Conservation (phyloP, 2,329 filamentous ascomycete species). For the Diaporthe sp. region DNA sequence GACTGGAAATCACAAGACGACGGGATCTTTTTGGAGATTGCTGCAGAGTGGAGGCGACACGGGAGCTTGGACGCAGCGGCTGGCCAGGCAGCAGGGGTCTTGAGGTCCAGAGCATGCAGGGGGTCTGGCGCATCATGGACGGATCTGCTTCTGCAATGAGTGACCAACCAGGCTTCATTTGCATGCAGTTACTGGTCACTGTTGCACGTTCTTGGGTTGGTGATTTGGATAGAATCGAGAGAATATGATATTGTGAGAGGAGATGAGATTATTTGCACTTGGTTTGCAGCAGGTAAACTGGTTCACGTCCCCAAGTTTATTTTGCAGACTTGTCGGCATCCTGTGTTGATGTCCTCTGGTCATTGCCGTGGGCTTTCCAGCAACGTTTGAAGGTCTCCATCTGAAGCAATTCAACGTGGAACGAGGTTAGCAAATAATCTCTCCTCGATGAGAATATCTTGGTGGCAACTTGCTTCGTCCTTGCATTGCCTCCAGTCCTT, state of each 20-base stretch:
- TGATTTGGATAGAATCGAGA: no score
- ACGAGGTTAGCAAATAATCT: conserved; percentile 24
- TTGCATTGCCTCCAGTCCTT: conserved; percentile 95
- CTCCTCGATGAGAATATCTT: neutral
- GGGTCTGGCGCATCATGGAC: conserved; percentile 1
- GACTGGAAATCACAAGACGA: neutral
- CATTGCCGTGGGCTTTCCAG: conserved; percentile 92
- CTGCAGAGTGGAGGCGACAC: conserved; percentile 20
- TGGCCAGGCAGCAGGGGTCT: conserved; percentile 11
- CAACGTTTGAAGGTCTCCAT: conserved; percentile 92
- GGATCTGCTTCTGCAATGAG: neutral
- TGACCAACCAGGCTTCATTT: neutral
- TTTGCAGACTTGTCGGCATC: conserved; percentile 62
- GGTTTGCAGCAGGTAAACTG: neutral
- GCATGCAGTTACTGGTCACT: neutral
- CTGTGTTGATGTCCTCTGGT: conserved; percentile 83
- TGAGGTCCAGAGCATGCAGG: conserved; percentile 3
- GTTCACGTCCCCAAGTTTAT: neutral
- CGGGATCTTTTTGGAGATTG: conserved; percentile 7
- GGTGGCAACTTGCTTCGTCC: conserved; percentile 77
- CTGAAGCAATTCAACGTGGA: conserved; percentile 61
- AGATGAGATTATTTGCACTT: neutral
- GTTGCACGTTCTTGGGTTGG: neutral
- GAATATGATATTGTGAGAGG: neutral
- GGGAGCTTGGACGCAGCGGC: conserved; percentile 3